A percentile compares a stretch with the other conserved stretches of the same genome.
phyloP scores from a whole-genome alignment of 768 basidiomycete species.

The Hemileccinum rubropunctum region DNA sequence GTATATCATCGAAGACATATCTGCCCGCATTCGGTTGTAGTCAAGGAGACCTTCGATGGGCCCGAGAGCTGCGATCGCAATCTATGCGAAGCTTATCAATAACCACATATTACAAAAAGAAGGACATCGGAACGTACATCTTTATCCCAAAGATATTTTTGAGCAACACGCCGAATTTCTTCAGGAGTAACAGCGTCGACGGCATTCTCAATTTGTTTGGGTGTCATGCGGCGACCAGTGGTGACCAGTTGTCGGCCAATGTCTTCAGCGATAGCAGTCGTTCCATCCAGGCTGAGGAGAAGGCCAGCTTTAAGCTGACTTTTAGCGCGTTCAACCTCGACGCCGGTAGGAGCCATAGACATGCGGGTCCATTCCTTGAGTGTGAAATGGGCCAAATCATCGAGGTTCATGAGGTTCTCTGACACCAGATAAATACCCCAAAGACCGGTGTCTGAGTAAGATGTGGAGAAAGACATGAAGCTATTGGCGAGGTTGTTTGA shows the following conservation, averaged over 20 bases:
- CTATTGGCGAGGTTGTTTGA: slow-evolving; percentile 96
- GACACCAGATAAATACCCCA: slow-evolving; percentile 98
- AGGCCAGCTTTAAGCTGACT: slow-evolving; percentile 96
- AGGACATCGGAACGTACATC: slow-evolving; percentile 56
- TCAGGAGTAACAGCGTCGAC: slow-evolving; percentile 85
- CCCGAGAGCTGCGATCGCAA: slow-evolving; percentile 87
- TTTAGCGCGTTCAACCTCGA: slow-evolving; percentile 96
- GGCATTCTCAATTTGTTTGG: slow-evolving; percentile 90
- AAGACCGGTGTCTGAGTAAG: slow-evolving; percentile 96
- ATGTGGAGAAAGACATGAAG: slow-evolving; percentile 99
- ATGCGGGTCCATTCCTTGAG: slow-evolving; percentile 95
- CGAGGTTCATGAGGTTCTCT: slow-evolving; percentile 91
- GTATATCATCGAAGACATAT: slow-evolving; percentile 79
- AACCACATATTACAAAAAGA: not conserved
- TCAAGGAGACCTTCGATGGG: slow-evolving; percentile 90
- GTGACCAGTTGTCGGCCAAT: slow-evolving; percentile 98
- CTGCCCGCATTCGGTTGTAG: slow-evolving; percentile 85
- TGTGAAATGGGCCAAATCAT: slow-evolving; percentile 92
- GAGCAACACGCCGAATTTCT: slow-evolving; percentile 92
- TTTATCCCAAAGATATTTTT: slow-evolving; percentile 97
- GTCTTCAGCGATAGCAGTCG: slow-evolving; percentile 95
- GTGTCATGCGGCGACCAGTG: slow-evolving; percentile 84
- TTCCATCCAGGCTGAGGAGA: slow-evolving; percentile 89
- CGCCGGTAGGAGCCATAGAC: slow-evolving; percentile 78
- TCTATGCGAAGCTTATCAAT: slow-evolving; percentile 37